phyloP scores from a whole-genome alignment of 208 protist species.

The Phytomonas sp. region DNA sequence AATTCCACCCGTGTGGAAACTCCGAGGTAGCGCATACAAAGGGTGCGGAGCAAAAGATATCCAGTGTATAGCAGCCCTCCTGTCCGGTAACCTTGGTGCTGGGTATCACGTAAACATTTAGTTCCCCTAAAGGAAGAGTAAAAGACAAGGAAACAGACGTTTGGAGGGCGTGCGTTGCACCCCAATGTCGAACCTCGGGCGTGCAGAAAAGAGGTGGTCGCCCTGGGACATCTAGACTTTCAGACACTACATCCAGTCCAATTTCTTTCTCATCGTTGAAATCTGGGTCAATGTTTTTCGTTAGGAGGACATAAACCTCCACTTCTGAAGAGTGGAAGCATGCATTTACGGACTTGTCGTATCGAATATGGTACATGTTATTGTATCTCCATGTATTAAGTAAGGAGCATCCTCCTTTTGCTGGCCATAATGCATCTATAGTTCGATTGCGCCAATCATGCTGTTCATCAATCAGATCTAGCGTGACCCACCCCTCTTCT shows the following conservation, averaged over 20 bases:
- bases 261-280: conserved; percentile 57
- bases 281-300: conserved; percentile 57
- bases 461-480: conserved; percentile 47
- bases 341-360: conserved; percentile 16
- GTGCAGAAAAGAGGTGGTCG: conserved; percentile 40
- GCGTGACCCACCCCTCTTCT: conserved; percentile 53
- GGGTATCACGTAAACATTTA: conserved; percentile 67
- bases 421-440: conserved; percentile 44
- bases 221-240: conserved; percentile 20
- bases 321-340: conserved; percentile 13
- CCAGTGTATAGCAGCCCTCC: conserved; percentile 52
- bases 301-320: conserved; percentile 44
- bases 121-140: conserved; percentile 18
- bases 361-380: conserved; percentile 46
- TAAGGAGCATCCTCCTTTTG: conserved; percentile 30
- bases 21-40: conserved; percentile 25
- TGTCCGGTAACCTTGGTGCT: conserved; percentile 38
- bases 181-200: conserved; percentile 26
- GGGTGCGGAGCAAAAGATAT: conserved; percentile 51
- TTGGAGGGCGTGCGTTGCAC: conserved; percentile 23
- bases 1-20: conserved; percentile 73
- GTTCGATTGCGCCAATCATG: conserved; percentile 61
- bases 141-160: conserved; percentile 38
- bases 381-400: conserved; percentile 69
- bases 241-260: conserved; percentile 50